Evolutionary conservation across 257 asterid species (phyloP).

Genomic region (Fraxinus americana): DNA sequence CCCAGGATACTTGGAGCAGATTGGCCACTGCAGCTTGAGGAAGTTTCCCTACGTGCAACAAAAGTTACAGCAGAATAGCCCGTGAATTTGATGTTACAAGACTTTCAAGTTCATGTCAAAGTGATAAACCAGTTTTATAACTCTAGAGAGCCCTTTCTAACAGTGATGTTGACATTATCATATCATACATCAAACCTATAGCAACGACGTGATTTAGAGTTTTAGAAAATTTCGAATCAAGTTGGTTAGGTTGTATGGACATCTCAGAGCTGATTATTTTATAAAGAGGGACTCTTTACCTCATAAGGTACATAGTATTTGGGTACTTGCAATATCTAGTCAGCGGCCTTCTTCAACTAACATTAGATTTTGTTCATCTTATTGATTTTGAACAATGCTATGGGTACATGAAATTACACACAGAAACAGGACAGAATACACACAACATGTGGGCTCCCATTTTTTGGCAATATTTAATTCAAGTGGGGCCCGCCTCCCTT

Average conservation of each 20-base stretch:
- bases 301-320: too few species aligned
- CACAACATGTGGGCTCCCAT: too few species aligned
- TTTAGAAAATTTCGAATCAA: slow-evolving; percentile 42
- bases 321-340: too few species aligned
- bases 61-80: slow-evolving; percentile 35
- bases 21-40: slow-evolving; percentile 65
- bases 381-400: too few species aligned
- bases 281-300: too few species aligned
- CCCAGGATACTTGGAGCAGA: slow-evolving; percentile 60
- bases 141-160: slow-evolving; percentile 30
- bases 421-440: too few species aligned
- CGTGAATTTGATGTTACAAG: neutral
- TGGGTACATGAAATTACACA: too few species aligned
- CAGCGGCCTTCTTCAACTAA: too few species aligned
- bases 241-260: slow-evolving; percentile 60
- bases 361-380: too few species aligned
- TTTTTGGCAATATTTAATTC: too few species aligned
- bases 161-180: slow-evolving; percentile 34
- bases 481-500: too few species aligned
- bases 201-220: slow-evolving; percentile 38
- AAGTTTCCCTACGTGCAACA: slow-evolving; percentile 39
- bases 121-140: slow-evolving; percentile 30
- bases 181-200: slow-evolving; percentile 24
- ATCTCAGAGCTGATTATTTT: slow-evolving; percentile 49
- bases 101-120: slow-evolving; percentile 25